Evolutionary conservation across 148 eudicot species (phyloP).

Genomic region (Drosera capensis): DNA sequence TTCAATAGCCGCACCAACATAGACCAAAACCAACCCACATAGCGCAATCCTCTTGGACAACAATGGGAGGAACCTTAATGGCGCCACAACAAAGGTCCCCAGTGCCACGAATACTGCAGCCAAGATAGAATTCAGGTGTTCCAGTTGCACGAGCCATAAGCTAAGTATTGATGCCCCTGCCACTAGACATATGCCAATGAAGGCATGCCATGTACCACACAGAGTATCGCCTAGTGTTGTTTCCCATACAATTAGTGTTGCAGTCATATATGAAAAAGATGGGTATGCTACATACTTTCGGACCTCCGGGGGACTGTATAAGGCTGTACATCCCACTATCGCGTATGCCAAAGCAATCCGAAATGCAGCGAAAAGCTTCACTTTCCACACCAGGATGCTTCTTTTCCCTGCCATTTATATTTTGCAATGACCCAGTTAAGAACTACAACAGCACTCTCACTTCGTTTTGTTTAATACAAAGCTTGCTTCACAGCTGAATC

Average conservation of each 20-base stretch:
- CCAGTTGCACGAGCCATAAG: slow-evolving; percentile 19
- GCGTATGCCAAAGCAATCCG: slow-evolving; percentile 30
- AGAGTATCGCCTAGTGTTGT: slow-evolving; percentile 27
- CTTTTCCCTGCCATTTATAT: too few relatives aligned
- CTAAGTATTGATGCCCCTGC: slow-evolving; percentile 22
- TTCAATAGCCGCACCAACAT: slow-evolving; percentile 19
- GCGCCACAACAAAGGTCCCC: slow-evolving; percentile 21
- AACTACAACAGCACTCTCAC: too few relatives aligned
- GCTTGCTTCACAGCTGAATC: too few relatives aligned
- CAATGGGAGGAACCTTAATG: slow-evolving; percentile 20
- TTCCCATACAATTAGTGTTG: slow-evolving; percentile 25
- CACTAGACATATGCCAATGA: slow-evolving; percentile 26
- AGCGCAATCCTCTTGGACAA: slow-evolving; percentile 33
- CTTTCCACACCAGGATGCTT: slow-evolving; percentile 15
- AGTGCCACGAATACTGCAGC: slow-evolving; percentile 20
- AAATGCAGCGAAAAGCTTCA: slow-evolving; percentile 17
- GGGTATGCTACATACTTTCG: slow-evolving; percentile 15
- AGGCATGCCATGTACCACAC: slow-evolving; percentile 30
- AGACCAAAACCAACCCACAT: slow-evolving; percentile 39
- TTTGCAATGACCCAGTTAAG: too few relatives aligned
- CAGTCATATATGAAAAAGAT: slow-evolving; percentile 36
- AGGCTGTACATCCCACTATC: slow-evolving; percentile 22
- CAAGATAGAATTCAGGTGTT: slow-evolving; percentile 3
- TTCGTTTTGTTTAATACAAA: too few relatives aligned
- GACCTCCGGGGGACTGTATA: slow-evolving; percentile 26